Conservation (phyloP, 164 flowering plant genomes). For the Chimonanthus salicifolius region DNA sequence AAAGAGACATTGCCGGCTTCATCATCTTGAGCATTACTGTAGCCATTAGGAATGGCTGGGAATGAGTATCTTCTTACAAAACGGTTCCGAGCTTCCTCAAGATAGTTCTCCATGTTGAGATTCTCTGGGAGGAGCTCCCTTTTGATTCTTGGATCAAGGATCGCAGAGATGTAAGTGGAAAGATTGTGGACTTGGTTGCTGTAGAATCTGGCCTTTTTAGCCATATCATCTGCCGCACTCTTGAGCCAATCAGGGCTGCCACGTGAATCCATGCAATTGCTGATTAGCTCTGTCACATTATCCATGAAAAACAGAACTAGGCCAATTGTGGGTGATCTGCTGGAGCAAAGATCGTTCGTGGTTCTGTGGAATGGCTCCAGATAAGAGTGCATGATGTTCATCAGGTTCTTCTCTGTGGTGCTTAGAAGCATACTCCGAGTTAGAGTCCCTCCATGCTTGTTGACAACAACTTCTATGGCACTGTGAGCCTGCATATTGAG, state of each 20-base stretch:
- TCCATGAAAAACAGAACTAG: conserved; percentile 95
- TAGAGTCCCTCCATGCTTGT: conserved; percentile 51
- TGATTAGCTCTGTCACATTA: conserved; percentile 70
- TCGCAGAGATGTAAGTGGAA: conserved; percentile 81
- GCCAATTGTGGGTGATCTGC: conserved; percentile 68
- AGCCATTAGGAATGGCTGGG: conserved; percentile 41
- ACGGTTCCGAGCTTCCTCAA: conserved; percentile 76
- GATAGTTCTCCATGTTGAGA: conserved; percentile 53
- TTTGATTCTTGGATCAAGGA: conserved; percentile 94
- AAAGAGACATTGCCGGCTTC: conserved; percentile 66
- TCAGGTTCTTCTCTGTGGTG: conserved; percentile 57
- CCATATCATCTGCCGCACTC: conserved; percentile 74
- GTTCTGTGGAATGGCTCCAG: conserved; percentile 85
- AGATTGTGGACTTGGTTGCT: conserved; percentile 65
- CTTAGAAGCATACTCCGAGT: conserved; percentile 46
- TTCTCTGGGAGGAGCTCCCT: conserved; percentile 76
- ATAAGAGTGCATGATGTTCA: conserved; percentile 48
- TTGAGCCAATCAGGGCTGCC: conserved; percentile 82
- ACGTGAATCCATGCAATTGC: conserved; percentile 59
- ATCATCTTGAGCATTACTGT: conserved; percentile 46
- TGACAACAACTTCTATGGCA: conserved; percentile 66
- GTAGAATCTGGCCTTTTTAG: conserved; percentile 51
- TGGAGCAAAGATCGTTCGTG: conserved; percentile 74
- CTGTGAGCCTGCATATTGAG: conserved; percentile 54
- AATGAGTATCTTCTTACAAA: conserved; percentile 63